Evolutionary conservation across 1,139 yeast species (phyloP).

Genomic region (Candida frijolesensis): DNA sequence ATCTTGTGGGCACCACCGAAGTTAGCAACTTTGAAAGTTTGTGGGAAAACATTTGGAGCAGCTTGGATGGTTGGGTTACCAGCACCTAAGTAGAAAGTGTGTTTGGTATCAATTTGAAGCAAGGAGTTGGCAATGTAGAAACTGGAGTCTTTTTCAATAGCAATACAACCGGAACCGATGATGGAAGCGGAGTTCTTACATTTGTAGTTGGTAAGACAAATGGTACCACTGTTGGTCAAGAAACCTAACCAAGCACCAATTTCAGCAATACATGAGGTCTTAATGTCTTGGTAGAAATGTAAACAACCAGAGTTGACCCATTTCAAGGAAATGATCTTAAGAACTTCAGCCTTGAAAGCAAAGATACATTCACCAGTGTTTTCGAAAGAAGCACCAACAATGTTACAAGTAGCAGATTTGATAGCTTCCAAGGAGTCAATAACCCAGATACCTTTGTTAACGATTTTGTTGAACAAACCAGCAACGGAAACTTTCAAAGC

Average conservation of each 20-base stretch:
- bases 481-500: conserved; percentile 4
- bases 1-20: conserved; percentile 6
- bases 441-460: conserved; percentile 5
- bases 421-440: conserved; percentile 1
- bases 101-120: conserved; percentile 2
- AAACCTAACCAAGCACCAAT: conserved; percentile 1
- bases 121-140: conserved; percentile 4
- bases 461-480: conserved; percentile 1
- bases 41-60: conserved; percentile 4
- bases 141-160: conserved; percentile 2
- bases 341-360: background rate
- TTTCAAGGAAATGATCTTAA: background rate
- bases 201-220: conserved; percentile 4
- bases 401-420: conserved; percentile 3
- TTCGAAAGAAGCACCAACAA: conserved; percentile 4
- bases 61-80: conserved; percentile 7
- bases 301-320: conserved; percentile 2
- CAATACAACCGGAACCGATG: conserved; percentile 4
- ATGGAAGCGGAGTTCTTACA: conserved; percentile 1
- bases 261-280: conserved; percentile 2
- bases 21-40: conserved; percentile 7
- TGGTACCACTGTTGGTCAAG: conserved; percentile 3
- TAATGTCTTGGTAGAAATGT: conserved; percentile 4
- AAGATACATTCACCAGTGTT: conserved; percentile 5
- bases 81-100: conserved; percentile 7